phyloP scores from a whole-genome alignment of 1,139 yeast genomes.

The Taphrina deformans region DNA sequence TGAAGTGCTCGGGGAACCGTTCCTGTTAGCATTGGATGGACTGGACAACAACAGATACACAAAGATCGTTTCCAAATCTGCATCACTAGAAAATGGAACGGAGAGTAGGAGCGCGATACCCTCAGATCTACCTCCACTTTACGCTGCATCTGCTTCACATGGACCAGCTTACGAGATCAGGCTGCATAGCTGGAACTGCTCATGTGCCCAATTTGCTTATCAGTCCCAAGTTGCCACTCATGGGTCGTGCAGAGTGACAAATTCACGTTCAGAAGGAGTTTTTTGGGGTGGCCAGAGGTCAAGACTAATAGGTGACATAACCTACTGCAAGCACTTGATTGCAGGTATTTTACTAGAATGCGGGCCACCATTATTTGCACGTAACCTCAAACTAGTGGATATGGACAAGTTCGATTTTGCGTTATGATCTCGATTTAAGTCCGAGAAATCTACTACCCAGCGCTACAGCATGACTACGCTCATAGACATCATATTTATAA shows the following conservation, averaged over 20 bases:
- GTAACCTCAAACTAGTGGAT: neutral
- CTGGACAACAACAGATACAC: slow-evolving; percentile 11
- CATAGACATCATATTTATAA: neutral
- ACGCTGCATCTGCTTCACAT: neutral
- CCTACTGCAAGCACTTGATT: slow-evolving; percentile 32
- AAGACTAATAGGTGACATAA: neutral
- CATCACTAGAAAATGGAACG: no score
- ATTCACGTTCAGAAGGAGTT: neutral
- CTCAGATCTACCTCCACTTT: neutral
- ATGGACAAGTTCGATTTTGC: neutral
- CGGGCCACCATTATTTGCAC: slow-evolving; percentile 8
- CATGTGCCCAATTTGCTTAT: slow-evolving; percentile 30
- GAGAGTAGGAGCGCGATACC: neutral
- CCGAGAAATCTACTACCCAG: neutral
- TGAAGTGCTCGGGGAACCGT: slow-evolving; percentile 19
- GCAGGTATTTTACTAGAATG: slow-evolving; percentile 22
- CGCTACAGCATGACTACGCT: neutral
- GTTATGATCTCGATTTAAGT: neutral
- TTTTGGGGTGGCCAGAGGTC: slow-evolving; percentile 24
- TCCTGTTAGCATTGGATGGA: slow-evolving; percentile 24
- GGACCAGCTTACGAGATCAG: slow-evolving; percentile 25
- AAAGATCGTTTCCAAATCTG: neutral
- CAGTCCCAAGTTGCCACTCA: neutral
- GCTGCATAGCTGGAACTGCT: slow-evolving; percentile 29
- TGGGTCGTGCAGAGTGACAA: no score